Evolutionary conservation across 495 filamentous ascomycete species (phyloP).

Genomic region (Penicillium riverlandense): DNA sequence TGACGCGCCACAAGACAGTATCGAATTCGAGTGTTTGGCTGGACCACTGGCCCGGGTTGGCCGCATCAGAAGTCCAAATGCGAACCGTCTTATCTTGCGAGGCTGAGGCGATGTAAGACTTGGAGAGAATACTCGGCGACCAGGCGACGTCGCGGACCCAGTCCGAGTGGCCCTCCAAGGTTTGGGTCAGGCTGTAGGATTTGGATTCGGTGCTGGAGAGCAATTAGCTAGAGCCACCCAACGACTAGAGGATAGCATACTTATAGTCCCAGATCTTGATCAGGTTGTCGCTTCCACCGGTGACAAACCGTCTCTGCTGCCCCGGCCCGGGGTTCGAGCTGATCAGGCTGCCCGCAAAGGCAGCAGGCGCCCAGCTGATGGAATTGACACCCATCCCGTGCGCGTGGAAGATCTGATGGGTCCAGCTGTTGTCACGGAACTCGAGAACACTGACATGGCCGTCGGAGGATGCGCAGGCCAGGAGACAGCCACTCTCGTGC

Average conservation of each 20-base stretch:
- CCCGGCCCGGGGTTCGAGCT: constrained; percentile 56
- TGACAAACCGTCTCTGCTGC: constrained; percentile 73
- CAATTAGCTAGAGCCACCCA: constrained; percentile 4
- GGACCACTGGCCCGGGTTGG: constrained; percentile 61
- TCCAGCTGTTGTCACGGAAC: constrained; percentile 87
- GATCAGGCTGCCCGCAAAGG: constrained; percentile 70
- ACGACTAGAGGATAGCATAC: constrained; percentile 22
- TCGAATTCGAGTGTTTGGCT: constrained; percentile 82
- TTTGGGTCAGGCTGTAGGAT: constrained; percentile 46
- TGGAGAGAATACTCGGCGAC: constrained; percentile 87
- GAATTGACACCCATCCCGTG: constrained; percentile 91
- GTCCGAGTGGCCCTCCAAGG: constrained; percentile 75
- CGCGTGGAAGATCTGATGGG: constrained; percentile 80
- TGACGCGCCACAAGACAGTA: constrained; percentile 86
- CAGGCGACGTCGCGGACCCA: constrained; percentile 98
- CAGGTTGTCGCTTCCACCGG: constrained; percentile 85
- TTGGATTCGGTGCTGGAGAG: constrained; percentile 40
- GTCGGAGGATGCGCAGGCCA: constrained; percentile 90
- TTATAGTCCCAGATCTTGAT: constrained; percentile 83
- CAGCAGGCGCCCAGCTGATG: constrained; percentile 88
- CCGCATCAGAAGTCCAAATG: constrained; percentile 82
- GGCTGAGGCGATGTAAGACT: constrained; percentile 90
- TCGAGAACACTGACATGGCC: constrained; percentile 89
- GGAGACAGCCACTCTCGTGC: constrained; percentile 87
- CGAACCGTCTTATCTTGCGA: constrained; percentile 95